A percentile compares a stretch with the other conserved stretches of the same genome.
Conservation (phyloP, 2,329 filamentous ascomycete genomes). For the Venturia pyrina region DNA sequence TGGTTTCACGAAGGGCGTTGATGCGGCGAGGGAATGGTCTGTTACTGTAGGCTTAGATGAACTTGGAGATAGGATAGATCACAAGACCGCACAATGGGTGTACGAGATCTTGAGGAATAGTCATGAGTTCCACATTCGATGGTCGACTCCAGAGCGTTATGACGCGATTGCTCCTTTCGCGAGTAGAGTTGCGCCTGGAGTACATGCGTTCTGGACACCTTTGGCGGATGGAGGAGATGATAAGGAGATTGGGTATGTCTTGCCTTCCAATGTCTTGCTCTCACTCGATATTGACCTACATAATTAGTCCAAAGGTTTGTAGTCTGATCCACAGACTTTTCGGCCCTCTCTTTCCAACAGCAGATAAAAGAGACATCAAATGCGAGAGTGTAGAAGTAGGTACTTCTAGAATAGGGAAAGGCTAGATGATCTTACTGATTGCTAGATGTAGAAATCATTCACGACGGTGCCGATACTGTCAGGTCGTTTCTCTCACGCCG, state of each 20-base stretch:
- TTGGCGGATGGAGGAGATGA: conserved; percentile 29
- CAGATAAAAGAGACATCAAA: conserved; percentile 16
- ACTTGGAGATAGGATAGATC: conserved; percentile 53
- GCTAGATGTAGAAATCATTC: conserved; percentile 44
- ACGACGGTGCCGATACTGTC: conserved; percentile 46
- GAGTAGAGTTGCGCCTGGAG: conserved; percentile 65
- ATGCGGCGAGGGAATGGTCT: conserved; percentile 67
- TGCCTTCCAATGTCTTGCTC: background rate
- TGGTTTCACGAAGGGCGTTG: conserved; percentile 27
- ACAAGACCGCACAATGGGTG: conserved; percentile 35
- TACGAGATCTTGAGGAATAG: conserved; percentile 51
- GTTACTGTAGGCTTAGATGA: conserved; percentile 65
- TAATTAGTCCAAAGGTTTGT: conserved; percentile 1
- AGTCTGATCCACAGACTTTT: background rate
- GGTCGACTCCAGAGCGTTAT: conserved; percentile 53
- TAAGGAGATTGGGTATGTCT: conserved; percentile 37
- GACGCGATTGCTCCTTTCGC: conserved; percentile 57
- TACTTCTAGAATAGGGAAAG: background rate
- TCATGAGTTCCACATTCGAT: conserved; percentile 69
- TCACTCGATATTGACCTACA: background rate
- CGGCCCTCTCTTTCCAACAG: conserved; percentile 3
- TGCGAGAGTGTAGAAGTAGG: conserved; percentile 4
- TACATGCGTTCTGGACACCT: conserved; percentile 72
- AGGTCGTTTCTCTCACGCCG: conserved; percentile 51
- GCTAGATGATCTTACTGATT: background rate